A percentile compares a stretch with the other conserved stretches of the same genome.
phyloP scores from a whole-genome alignment of 1,139 yeast genomes.

The Blastobotrys buckinghamii region DNA sequence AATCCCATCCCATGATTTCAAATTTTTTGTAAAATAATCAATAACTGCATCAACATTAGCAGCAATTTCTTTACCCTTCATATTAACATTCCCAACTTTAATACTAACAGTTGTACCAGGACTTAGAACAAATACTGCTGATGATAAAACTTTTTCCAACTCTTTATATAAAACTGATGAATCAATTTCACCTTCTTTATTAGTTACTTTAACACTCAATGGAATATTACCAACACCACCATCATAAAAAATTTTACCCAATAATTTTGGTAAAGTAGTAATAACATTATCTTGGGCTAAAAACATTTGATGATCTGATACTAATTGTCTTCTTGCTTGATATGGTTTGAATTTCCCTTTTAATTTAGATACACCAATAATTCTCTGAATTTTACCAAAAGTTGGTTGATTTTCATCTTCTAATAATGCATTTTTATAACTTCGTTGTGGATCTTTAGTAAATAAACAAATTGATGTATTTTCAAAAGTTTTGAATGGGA shows the following conservation, averaged over 20 bases:
- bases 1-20: conserved; percentile 39
- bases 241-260: conserved; percentile 74
- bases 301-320: conserved; percentile 52
- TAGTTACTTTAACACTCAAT: conserved; percentile 47
- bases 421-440: conserved; percentile 52
- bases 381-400: conserved; percentile 30
- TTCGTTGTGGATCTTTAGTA: conserved; percentile 61
- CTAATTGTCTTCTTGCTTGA: conserved; percentile 38
- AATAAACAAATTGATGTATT: conserved; percentile 62
- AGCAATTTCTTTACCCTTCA: conserved; percentile 37
- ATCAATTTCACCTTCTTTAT: conserved; percentile 19
- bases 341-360: conserved; percentile 41
- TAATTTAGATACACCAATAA: conserved; percentile 39
- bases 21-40: conserved; percentile 40
- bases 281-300: conserved; percentile 78
- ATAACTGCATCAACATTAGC: conserved; percentile 56
- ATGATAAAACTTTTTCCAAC: conserved; percentile 50
- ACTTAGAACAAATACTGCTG: conserved; percentile 64
- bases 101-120: conserved; percentile 65
- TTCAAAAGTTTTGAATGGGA: conserved; percentile 42
- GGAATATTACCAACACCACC: conserved; percentile 55
- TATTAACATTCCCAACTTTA: conserved; percentile 53
- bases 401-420: conserved; percentile 44
- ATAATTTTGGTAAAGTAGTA: conserved; percentile 70
- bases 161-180: conserved; percentile 50